Evolutionary conservation across 352 stramenopile genomes (phyloP), one percentile per base, ranked within the genome.

Genomic region (Phytophthora sp.): DNA sequence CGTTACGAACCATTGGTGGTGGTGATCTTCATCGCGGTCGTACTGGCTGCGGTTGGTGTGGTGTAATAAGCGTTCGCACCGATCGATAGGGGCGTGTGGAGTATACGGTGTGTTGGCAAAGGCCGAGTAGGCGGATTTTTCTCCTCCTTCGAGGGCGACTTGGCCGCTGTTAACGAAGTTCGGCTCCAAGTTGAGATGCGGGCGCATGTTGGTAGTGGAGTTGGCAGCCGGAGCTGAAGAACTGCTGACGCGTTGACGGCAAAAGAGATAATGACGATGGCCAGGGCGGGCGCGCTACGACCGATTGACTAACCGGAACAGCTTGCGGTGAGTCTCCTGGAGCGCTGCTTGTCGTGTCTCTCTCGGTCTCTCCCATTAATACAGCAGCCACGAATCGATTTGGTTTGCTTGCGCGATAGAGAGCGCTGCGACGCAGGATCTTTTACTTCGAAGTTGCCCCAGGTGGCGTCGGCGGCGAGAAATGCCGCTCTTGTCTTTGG

Each of bases 21-120:
- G 34, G 31, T 69, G 61, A 7, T 63, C 42, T 49, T 62, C 38
- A 17, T 66, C 44, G 20, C 49, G 53, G 1, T 52, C 27, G 48
- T 62, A 73, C 30, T 72, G 55, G 35, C 65, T 73, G 45, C 65
- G 65, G 41, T 73, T 73, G 1, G 58, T 69, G 46, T 69, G 51
- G 58, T 73, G 65, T 21, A 73, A 48, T 13, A 59, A 69, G 34
- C 62, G 59, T 37, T 71, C 61, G 32, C 61, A 69, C 4, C 38
- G 30, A 32, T 69, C 54, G 20, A 59, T 21, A 11, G 53, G 62
- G 32, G 32, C 32, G 18, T 21, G 62, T 0, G 62, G 50, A 5
- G 62, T 52, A 27, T 43, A 65, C 4, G 62, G 54, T 1, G 62
- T 70, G 5, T 60, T 54, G 15, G 54, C 37, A 46, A 64, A 75